phyloP scores from a whole-genome alignment of 1,284 basidiomycete species.

The Fomitopsis schrenkii region DNA sequence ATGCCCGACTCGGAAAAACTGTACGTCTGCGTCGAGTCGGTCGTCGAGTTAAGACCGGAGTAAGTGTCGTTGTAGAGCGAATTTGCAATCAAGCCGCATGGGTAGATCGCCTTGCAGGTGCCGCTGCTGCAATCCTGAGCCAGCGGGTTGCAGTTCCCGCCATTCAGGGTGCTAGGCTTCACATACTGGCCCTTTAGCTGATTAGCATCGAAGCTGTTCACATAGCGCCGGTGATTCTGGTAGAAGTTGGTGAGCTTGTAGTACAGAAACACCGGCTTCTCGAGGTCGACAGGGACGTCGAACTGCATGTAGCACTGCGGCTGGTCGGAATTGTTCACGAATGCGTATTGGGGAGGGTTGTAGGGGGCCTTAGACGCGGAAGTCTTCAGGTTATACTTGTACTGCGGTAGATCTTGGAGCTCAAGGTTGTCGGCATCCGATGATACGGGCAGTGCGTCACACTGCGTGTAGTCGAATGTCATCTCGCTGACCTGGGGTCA shows the following conservation, averaged over 20 bases:
- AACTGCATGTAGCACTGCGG: constrained; percentile 78
- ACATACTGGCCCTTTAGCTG: constrained; percentile 82
- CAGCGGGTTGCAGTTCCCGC: constrained; percentile 89
- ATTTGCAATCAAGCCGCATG: constrained; percentile 97
- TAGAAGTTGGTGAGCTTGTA: constrained; percentile 97
- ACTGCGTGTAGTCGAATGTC: constrained; percentile 93
- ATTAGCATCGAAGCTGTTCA: constrained; percentile 84
- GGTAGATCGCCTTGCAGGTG: constrained; percentile 69
- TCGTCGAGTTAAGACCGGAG: constrained; percentile 57
- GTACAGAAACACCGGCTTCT: constrained; percentile 85
- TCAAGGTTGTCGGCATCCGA: constrained; percentile 22
- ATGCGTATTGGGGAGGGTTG: constrained; percentile 64
- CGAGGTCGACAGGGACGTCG: constrained; percentile 76
- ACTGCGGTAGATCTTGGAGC: constrained; percentile 60
- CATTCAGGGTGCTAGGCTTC: constrained; percentile 48
- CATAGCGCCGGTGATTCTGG: constrained; percentile 98
- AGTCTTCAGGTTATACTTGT: constrained; percentile 67
- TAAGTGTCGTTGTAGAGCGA: constrained; percentile 97
- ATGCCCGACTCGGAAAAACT: constrained; percentile 80
- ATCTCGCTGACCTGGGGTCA: constrained; percentile 81
- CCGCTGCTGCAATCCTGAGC: constrained; percentile 38
- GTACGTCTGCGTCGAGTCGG: constrained; percentile 55
- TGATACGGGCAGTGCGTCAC: constrained; percentile 65
- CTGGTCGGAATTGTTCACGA: constrained; percentile 46
- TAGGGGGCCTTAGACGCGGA: constrained; percentile 47